A percentile compares a stretch with the other conserved stretches of the same genome.
Conservation (phyloP, 495 filamentous ascomycete species). For the Hyaloscypha hepaticicola region DNA sequence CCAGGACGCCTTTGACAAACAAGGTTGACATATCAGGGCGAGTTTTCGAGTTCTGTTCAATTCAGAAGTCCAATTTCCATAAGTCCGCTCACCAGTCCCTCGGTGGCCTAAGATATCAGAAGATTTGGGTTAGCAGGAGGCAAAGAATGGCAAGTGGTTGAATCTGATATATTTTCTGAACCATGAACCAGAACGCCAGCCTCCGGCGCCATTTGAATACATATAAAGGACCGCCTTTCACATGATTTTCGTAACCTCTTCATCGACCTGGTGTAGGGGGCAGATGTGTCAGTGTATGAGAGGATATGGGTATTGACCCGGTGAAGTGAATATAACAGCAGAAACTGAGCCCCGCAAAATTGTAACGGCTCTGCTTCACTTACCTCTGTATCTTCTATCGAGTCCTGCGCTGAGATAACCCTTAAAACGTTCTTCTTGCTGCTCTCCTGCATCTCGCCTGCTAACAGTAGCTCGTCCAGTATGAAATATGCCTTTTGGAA, state of each 20-base stretch:
- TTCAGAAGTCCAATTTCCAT: slow-evolving; percentile 9
- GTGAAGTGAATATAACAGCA: slow-evolving; percentile 1
- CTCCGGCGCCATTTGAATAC: slow-evolving; percentile 15
- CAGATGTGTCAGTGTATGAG: slow-evolving; percentile 55
- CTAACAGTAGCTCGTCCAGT: slow-evolving; percentile 91
- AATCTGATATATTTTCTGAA: slow-evolving; percentile 22
- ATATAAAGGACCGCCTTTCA: slow-evolving; percentile 45
- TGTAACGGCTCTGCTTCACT: slow-evolving; percentile 42
- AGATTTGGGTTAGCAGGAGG: slow-evolving; percentile 25
- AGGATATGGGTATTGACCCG: slow-evolving; percentile 17
- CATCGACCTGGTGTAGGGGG: slow-evolving; percentile 73
- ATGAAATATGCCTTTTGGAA: slow-evolving; percentile 99
- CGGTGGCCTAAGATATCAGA: slow-evolving; percentile 19
- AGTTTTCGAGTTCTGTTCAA: background rate
- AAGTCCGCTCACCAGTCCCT: slow-evolving; percentile 13
- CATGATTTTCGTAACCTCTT: slow-evolving; percentile 96
- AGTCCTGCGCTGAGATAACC: slow-evolving; percentile 93
- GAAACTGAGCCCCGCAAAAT: background rate
- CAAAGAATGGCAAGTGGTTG: slow-evolving; percentile 2
- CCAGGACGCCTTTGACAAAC: background rate
- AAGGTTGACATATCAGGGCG: background rate
- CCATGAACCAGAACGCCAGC: slow-evolving; percentile 26
- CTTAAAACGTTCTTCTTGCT: slow-evolving; percentile 98
- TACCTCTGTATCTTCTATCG: slow-evolving; percentile 96
- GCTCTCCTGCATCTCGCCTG: slow-evolving; percentile 97